phyloP scores from a whole-genome alignment of 192 early-diverging fungal species.

The Backusella australiensis region DNA sequence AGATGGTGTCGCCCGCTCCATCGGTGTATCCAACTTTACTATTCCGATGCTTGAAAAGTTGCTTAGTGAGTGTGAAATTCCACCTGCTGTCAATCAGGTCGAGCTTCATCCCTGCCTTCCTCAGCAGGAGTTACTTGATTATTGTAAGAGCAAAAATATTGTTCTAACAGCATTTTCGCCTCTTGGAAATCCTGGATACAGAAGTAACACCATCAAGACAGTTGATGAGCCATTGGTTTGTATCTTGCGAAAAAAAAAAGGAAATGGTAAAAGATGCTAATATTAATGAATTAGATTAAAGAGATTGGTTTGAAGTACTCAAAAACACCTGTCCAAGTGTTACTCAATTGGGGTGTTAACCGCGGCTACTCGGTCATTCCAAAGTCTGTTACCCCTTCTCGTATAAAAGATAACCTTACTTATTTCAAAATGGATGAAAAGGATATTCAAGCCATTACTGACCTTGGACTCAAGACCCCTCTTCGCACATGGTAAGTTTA shows the following conservation, averaged over 20 bases:
- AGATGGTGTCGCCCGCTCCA: conserved; percentile 57
- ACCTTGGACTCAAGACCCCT: conserved; percentile 17
- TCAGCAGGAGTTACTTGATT: conserved; percentile 58
- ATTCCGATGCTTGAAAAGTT: conserved; percentile 56
- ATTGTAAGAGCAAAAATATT: conserved; percentile 58
- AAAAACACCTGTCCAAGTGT: conserved; percentile 51
- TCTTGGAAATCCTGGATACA: conserved; percentile 48
- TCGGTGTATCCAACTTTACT: conserved; percentile 81
- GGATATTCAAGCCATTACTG: conserved; percentile 25
- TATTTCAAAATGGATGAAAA: conserved; percentile 35
- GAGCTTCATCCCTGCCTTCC: conserved; percentile 54
- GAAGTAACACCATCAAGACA: conserved; percentile 4
- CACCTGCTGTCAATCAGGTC: conserved; percentile 71
- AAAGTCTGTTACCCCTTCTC: conserved; percentile 54
- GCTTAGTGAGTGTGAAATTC: conserved; percentile 55
- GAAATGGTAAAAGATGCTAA: background rate
- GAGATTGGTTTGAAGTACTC: conserved; percentile 43
- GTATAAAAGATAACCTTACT: conserved; percentile 57
- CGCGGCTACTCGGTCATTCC: conserved; percentile 58
- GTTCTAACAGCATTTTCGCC: conserved; percentile 72
- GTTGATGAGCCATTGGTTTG: conserved; percentile 11
- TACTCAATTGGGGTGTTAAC: conserved; percentile 56
- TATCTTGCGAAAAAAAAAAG: background rate
- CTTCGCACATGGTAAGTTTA: conserved; percentile 12
- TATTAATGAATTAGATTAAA: conserved; percentile 29